Evolutionary conservation across 1,284 basidiomycete genomes (phyloP).

Genomic region (Apiotrichum mycotoxinovorans): DNA sequence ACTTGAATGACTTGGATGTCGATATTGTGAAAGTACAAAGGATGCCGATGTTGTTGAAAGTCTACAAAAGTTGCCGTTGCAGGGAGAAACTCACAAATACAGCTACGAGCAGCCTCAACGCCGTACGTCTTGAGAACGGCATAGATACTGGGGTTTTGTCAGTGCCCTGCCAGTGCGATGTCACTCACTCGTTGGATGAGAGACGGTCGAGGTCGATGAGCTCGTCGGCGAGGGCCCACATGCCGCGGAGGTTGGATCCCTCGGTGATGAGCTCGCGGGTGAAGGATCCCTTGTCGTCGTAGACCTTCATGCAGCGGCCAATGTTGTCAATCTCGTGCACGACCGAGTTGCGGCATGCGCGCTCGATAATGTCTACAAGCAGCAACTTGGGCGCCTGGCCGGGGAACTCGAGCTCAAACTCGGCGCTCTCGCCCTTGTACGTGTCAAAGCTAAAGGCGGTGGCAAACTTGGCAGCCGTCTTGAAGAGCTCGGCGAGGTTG

Average conservation of each 20-base stretch:
- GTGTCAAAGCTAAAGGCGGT: conserved; percentile 69
- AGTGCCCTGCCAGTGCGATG: too few species aligned
- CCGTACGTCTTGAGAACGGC: conserved; percentile 89
- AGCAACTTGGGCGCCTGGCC: conserved; percentile 76
- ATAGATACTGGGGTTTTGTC: too few species aligned
- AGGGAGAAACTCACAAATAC: conserved; percentile 64
- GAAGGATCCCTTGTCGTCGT: conserved; percentile 49
- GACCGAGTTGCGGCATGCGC: conserved; percentile 74
- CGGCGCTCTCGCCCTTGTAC: conserved; percentile 60
- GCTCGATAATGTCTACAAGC: conserved; percentile 84
- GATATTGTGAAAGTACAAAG: too few species aligned
- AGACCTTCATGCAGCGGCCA: conserved; percentile 57
- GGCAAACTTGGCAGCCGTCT: conserved; percentile 53
- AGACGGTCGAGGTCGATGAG: conserved; percentile 80
- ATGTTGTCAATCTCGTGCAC: conserved; percentile 86
- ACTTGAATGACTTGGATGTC: too few species aligned
- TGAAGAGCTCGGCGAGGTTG: conserved; percentile 53
- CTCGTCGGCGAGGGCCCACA: conserved; percentile 79
- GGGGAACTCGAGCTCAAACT: conserved; percentile 68
- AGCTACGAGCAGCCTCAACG: conserved; percentile 92
- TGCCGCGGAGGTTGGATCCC: conserved; percentile 85
- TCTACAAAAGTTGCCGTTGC: too few species aligned
- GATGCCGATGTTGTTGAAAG: too few species aligned
- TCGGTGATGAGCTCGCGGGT: conserved; percentile 55
- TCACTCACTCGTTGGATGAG: conserved; percentile 96